Evolutionary conservation across 495 filamentous ascomycete genomes (phyloP).

Genomic region (Thermochaetoides thermophila): DNA sequence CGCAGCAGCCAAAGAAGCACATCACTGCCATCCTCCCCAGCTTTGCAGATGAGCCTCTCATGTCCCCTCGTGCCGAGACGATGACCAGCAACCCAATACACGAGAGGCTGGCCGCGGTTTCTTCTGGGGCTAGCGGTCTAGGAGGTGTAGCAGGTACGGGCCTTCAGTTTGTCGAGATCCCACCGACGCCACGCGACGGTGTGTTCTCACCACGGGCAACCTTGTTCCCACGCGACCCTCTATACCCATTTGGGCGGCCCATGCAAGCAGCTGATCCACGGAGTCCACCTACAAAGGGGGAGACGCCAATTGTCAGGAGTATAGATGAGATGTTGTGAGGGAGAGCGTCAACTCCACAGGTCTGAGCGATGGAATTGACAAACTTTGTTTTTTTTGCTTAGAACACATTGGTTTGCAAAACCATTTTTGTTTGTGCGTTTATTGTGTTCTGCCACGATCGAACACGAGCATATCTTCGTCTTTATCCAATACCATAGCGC

Average conservation of each 20-base stretch:
- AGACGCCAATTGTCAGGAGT: slow-evolving; percentile 50
- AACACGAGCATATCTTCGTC: too few relatives aligned
- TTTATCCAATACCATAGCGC: too few relatives aligned
- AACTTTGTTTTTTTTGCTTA: too few relatives aligned
- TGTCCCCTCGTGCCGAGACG: slow-evolving; percentile 36
- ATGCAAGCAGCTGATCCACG: slow-evolving; percentile 40
- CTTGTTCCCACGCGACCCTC: slow-evolving; percentile 35
- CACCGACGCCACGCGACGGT: slow-evolving; percentile 28
- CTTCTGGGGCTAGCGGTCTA: too few relatives aligned
- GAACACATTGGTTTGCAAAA: too few relatives aligned
- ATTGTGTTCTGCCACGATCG: too few relatives aligned
- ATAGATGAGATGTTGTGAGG: slow-evolving; percentile 42
- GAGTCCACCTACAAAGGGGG: slow-evolving; percentile 47
- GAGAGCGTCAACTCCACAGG: too few relatives aligned
- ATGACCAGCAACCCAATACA: slow-evolving; percentile 41
- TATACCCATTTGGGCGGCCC: slow-evolving; percentile 30
- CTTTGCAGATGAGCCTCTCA: slow-evolving; percentile 26
- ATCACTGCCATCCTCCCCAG: slow-evolving; percentile 15
- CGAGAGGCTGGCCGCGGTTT: slow-evolving; percentile 20
- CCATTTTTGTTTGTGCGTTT: too few relatives aligned
- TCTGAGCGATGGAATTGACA: too few relatives aligned
- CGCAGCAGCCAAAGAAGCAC: too few relatives aligned
- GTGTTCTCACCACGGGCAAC: slow-evolving; percentile 36
- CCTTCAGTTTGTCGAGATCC: slow-evolving; percentile 32
- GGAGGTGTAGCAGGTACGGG: too few relatives aligned